Conservation (phyloP, 768 basidiomycete species). For the Boletellus ananiceps region DNA sequence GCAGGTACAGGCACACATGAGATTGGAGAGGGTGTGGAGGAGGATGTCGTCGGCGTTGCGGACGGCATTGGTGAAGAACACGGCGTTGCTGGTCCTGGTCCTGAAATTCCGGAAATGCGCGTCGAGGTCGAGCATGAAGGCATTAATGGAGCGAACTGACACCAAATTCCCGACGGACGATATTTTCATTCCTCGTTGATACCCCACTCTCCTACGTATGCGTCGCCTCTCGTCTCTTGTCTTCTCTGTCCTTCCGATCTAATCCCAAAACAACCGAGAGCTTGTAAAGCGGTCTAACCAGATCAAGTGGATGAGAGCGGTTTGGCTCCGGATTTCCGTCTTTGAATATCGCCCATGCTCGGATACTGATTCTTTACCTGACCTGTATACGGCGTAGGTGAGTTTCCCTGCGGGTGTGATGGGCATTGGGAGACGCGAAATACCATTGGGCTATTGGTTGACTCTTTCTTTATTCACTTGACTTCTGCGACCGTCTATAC, state of each 20-base stretch:
- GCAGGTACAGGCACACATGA: constrained; percentile 12
- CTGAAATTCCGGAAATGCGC: constrained; percentile 40
- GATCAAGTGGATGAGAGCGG: constrained; percentile 42
- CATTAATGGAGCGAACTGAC: constrained; percentile 19
- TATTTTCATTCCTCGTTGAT: constrained; percentile 29
- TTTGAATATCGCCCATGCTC: constrained; percentile 3
- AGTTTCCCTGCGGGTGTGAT: neutral
- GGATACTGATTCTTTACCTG: neutral
- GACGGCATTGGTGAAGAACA: constrained; percentile 26
- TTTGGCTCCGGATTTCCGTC: constrained; percentile 41
- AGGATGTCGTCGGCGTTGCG: constrained; percentile 18
- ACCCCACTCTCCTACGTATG: constrained; percentile 26
- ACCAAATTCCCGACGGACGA: constrained; percentile 21
- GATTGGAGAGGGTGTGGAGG: constrained; percentile 19
- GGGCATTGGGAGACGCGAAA: constrained; percentile 19
- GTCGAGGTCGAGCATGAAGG: constrained; percentile 34
- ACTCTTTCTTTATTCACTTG: constrained; percentile 48
- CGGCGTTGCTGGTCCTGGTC: constrained; percentile 20
- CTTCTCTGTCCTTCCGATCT: constrained; percentile 16
- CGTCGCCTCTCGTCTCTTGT: constrained; percentile 22
- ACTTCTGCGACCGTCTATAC: constrained; percentile 29
- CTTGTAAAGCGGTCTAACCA: constrained; percentile 28
- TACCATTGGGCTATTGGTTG: constrained; percentile 61
- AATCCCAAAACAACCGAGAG: constrained; percentile 30
- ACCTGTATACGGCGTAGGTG: constrained; percentile 10